phyloP scores from a whole-genome alignment of 345 rosid species.

The Conringia planisiliqua region DNA sequence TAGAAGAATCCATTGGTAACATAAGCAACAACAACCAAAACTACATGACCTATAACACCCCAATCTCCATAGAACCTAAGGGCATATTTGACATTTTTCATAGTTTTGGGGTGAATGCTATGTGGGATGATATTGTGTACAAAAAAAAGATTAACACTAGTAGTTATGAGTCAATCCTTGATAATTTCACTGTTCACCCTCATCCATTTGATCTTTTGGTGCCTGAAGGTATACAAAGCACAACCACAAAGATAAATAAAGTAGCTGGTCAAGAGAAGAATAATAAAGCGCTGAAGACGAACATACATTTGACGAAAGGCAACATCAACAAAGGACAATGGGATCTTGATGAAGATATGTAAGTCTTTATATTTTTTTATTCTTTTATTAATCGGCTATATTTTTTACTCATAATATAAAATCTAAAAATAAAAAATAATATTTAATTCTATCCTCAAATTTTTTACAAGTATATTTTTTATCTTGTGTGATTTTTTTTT shows the following conservation, averaged over 20 bases:
- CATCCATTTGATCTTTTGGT: background rate
- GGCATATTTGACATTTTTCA: background rate
- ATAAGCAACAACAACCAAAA: background rate
- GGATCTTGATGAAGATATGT: background rate
- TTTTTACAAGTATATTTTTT: background rate
- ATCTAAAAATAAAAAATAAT: background rate
- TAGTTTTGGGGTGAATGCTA: background rate
- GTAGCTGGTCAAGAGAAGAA: background rate
- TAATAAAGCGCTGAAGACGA: background rate
- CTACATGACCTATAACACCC: background rate
- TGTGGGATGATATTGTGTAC: background rate
- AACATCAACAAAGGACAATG: background rate
- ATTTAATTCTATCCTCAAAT: background rate
- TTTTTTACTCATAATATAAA: background rate
- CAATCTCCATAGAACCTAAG: background rate
- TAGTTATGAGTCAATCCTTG: background rate
- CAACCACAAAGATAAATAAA: background rate
- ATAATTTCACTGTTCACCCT: background rate
- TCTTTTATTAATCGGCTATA: background rate
- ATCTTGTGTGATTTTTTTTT: background rate
- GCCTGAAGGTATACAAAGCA: background rate
- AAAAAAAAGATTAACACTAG: background rate
- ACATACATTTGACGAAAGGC: background rate
- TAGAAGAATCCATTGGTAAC: background rate
- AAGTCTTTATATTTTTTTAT: background rate